Evolutionary conservation across 306 rosid species (phyloP).

Genomic region (Calophaca sinica): DNA sequence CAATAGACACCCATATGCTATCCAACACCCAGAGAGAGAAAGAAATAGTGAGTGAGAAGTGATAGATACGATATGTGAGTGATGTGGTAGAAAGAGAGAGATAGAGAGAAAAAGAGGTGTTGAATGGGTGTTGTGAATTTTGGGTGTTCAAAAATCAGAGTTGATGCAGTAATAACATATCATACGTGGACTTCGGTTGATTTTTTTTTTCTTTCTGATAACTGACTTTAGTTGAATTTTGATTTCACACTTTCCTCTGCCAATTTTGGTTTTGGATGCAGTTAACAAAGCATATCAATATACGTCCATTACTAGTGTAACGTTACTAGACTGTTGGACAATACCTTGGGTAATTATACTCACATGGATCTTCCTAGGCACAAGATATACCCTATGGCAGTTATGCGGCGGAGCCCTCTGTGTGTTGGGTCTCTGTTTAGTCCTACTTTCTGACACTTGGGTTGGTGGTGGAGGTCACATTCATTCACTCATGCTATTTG

Average conservation of each 20-base stretch:
- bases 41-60: too few relatives aligned
- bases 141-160: too few relatives aligned
- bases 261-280: too few relatives aligned
- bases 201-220: too few relatives aligned
- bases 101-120: too few relatives aligned
- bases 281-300: slow-evolving; percentile 74
- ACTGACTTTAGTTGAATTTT: not conserved
- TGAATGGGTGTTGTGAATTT: too few relatives aligned
- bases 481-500: slow-evolving; percentile 5
- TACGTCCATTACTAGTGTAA: slow-evolving; percentile 73
- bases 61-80: too few relatives aligned
- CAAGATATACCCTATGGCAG: slow-evolving; percentile 70
- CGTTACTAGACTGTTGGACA: slow-evolving; percentile 71
- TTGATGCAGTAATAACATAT: too few relatives aligned
- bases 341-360: slow-evolving; percentile 69
- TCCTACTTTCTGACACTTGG: slow-evolving; percentile 74
- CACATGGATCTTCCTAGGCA: slow-evolving; percentile 67
- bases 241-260: too few relatives aligned
- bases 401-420: slow-evolving; percentile 62
- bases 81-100: too few relatives aligned
- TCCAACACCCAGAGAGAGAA: too few relatives aligned
- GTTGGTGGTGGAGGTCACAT: slow-evolving; percentile 63
- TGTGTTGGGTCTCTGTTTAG: slow-evolving; percentile 69
- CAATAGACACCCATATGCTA: too few relatives aligned
- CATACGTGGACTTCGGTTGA: not conserved